Base-by-base conservation (phyloP, 1,284 basidiomycete genomes). In the Tremellales sp. region DNA sequence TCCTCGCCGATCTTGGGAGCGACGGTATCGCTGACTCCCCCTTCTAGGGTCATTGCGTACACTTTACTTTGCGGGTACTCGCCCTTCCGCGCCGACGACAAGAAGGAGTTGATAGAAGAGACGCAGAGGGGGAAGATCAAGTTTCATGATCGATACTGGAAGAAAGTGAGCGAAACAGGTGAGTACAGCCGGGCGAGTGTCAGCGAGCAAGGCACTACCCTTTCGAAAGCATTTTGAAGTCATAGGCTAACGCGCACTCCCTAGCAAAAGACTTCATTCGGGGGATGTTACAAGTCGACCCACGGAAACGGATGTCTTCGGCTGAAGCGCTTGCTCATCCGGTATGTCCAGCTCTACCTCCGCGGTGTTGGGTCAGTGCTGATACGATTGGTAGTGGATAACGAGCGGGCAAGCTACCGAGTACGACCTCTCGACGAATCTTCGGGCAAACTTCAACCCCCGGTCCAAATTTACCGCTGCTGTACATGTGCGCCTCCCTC, bases 121-220 rank as follows among this genome's bases (percentile, higher is more conserved):
- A 93, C 89, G 15, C 85, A 83, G 1, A 80, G 82, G 27, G 91
- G 85, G 1, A 85, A 84, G 61, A 81, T 97, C 46, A 84, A 87
- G 60, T 97, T 97, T 70, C 89, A 94, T 62, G 88, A 93, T 23
- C 81, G 84, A 31, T 97, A 93, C 62, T 98, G 94, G 94, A 83
- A 84, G 68, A 93, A 94, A 57, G 82, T 96, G 26, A 87, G 85
- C 2, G 62, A 75, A 3, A 80, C 84, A 71, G 87, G 87, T 86
- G 51, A 57, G 60, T 55, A 19, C 8, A 10, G 29, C n/a, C 29
- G n/a, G n/a, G 8, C 29, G 8, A 33, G 10, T 33, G 8, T 33
- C 10, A 10, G 29, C 29, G n/a, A n/a, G n/a, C n/a, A n/a, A 33
- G 29, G n/a, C 29, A 10, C 29, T 8, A n/a, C n/a, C 10, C 29